Evolutionary conservation across 2,329 filamentous ascomycete species (phyloP).

Genomic region (Colletotrichum sp.): DNA sequence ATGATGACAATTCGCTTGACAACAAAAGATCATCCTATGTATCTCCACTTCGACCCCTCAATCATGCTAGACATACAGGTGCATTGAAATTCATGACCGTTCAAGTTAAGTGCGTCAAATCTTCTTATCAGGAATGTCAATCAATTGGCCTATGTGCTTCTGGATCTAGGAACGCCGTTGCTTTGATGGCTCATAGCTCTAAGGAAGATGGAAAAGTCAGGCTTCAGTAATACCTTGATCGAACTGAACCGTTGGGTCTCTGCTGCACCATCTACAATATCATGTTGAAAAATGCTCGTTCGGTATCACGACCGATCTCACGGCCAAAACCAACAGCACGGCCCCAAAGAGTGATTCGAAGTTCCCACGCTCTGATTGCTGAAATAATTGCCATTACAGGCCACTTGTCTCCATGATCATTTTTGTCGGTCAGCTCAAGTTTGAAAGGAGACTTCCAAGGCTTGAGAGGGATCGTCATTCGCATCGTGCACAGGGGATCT

Average conservation of each 20-base stretch:
- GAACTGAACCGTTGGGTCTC: not conserved
- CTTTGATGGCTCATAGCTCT: not conserved
- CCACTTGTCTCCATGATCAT: not conserved
- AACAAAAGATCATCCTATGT: not conserved
- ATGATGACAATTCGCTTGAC: not conserved
- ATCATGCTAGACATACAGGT: not conserved
- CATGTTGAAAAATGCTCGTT: not conserved
- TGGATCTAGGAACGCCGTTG: not conserved
- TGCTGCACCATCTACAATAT: not conserved
- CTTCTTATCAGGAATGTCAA: not conserved
- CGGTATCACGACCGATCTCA: not conserved
- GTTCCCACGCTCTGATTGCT: not conserved
- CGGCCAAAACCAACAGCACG: not conserved
- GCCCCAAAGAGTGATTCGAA: not conserved
- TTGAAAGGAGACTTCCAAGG: not conserved
- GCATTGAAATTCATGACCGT: not conserved
- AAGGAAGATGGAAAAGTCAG: not conserved
- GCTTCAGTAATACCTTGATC: fast-evolving
- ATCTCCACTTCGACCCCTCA: not conserved
- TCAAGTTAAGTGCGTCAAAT: not conserved
- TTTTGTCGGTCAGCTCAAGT: not conserved
- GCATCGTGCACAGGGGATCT: not conserved
- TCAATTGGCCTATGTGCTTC: not conserved
- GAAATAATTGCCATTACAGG: not conserved
- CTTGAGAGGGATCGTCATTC: not conserved